Conservation (phyloP, 2,329 filamentous ascomycete species). For the Thelonectria rubi region DNA sequence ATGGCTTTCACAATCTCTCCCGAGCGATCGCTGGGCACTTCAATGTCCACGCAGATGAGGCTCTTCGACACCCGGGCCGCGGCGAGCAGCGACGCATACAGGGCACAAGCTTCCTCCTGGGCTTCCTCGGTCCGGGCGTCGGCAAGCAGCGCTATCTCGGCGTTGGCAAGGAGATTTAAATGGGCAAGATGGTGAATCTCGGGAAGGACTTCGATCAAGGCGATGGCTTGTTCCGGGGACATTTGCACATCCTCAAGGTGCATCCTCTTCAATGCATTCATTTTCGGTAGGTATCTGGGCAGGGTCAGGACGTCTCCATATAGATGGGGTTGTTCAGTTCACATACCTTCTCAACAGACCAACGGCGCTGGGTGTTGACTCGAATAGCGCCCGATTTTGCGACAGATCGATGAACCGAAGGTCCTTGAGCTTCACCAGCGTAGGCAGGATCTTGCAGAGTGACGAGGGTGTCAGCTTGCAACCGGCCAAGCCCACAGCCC, state of each 20-base stretch:
- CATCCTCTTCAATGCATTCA: slow-evolving; percentile 80
- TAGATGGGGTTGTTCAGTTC: no score
- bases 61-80: slow-evolving; percentile 85
- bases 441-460: slow-evolving; percentile 78
- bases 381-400: slow-evolving; percentile 85
- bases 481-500: slow-evolving; percentile 85
- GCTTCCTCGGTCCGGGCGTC: slow-evolving; percentile 78
- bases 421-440: slow-evolving; percentile 72
- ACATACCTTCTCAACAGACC: slow-evolving; percentile 76
- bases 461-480: slow-evolving; percentile 81
- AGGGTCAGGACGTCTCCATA: slow-evolving; percentile 17
- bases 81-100: slow-evolving; percentile 91
- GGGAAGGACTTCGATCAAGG: slow-evolving; percentile 87
- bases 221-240: slow-evolving; percentile 87
- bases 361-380: slow-evolving; percentile 76
- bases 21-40: slow-evolving; percentile 82
- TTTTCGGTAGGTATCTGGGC: slow-evolving; percentile 76
- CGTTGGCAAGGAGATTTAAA: slow-evolving; percentile 86
- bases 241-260: slow-evolving; percentile 87
- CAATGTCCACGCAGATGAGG: slow-evolving; percentile 90
- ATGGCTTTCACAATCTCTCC: slow-evolving; percentile 91
- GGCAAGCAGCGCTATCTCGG: slow-evolving; percentile 74
- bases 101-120: slow-evolving; percentile 92
- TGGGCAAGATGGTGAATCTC: slow-evolving; percentile 85
- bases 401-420: slow-evolving; percentile 93